Evolutionary conservation across 495 filamentous ascomycete species (phyloP).

Genomic region (Penicillium roqueforti): DNA sequence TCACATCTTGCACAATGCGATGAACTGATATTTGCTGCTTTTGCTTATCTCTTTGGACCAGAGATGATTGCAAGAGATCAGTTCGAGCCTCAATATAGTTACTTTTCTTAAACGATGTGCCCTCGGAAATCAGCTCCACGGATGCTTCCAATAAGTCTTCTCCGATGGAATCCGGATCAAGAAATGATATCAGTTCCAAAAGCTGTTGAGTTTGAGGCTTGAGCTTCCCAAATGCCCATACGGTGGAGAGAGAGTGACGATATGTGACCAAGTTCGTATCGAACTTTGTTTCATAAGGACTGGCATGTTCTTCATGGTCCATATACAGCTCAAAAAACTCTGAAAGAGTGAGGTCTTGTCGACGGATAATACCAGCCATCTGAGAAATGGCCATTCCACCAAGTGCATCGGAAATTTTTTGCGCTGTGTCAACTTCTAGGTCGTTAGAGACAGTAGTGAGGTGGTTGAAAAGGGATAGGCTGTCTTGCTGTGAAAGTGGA

Average conservation of each 20-base stretch:
- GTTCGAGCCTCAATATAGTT: background rate
- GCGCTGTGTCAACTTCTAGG: conserved; percentile 7
- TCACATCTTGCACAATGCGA: conserved; percentile 31
- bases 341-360: conserved; percentile 20
- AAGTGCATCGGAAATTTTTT: conserved; percentile 17
- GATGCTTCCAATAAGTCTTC: conserved; percentile 25
- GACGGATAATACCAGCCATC: conserved; percentile 36
- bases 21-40: conserved; percentile 25
- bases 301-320: conserved; percentile 21
- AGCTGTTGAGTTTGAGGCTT: conserved; percentile 16
- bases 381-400: conserved; percentile 40
- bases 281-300: conserved; percentile 19
- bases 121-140: background rate
- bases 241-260: conserved; percentile 28
- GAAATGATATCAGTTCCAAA: conserved; percentile 29
- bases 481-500: conserved; percentile 16
- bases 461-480: conserved; percentile 13
- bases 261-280: conserved; percentile 19
- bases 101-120: background rate
- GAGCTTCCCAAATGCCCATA: conserved; percentile 37
- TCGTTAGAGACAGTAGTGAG: conserved; percentile 12
- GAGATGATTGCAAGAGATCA: conserved; percentile 14
- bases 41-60: conserved; percentile 18
- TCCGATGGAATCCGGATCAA: conserved; percentile 33
- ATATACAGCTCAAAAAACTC: conserved; percentile 29